Conservation (phyloP, 2,329 filamentous ascomycete genomes). For the Graphium sp. region DNA sequence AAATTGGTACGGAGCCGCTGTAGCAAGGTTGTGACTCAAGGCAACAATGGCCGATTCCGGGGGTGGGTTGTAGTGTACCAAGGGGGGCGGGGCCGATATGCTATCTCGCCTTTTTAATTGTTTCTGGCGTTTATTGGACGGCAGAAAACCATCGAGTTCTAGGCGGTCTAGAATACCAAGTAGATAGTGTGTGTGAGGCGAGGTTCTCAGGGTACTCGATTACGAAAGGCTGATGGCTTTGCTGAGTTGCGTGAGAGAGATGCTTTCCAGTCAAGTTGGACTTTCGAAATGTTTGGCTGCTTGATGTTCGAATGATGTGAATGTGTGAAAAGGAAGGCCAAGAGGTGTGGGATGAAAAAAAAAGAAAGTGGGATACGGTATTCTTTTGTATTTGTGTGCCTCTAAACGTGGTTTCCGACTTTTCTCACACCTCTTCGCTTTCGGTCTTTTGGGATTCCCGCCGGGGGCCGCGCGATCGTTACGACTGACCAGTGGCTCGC, state of each 20-base stretch:
- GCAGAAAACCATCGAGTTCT: conserved; percentile 4
- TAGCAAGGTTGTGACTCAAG: conserved; percentile 11
- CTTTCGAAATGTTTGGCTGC: not conserved
- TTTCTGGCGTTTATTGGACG: conserved; percentile 3
- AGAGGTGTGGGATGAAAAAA: not conserved
- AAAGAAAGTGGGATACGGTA: conserved; percentile 1
- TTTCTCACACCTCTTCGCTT: too few species aligned
- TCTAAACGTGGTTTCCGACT: conserved; percentile 1
- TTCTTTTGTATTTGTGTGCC: conserved; percentile 4
- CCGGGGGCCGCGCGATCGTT: too few species aligned
- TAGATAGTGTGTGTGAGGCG: conserved; percentile 1
- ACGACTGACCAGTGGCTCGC: too few species aligned
- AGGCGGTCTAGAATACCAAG: not conserved
- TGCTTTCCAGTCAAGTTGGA: not conserved
- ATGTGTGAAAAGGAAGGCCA: too few species aligned
- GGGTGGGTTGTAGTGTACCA: not conserved
- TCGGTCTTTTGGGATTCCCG: too few species aligned
- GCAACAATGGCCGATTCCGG: conserved; percentile 10
- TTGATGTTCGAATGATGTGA: conserved; percentile 1
- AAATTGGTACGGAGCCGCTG: not conserved
- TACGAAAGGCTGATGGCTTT: too few species aligned
- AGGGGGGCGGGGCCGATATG: conserved; percentile 4
- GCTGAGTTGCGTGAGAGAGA: conserved; percentile 1
- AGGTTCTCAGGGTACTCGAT: too few species aligned
- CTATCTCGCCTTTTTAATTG: conserved; percentile 4